Conservation (phyloP, 2,329 filamentous ascomycete genomes). For the Scedosporium dehoogii region DNA sequence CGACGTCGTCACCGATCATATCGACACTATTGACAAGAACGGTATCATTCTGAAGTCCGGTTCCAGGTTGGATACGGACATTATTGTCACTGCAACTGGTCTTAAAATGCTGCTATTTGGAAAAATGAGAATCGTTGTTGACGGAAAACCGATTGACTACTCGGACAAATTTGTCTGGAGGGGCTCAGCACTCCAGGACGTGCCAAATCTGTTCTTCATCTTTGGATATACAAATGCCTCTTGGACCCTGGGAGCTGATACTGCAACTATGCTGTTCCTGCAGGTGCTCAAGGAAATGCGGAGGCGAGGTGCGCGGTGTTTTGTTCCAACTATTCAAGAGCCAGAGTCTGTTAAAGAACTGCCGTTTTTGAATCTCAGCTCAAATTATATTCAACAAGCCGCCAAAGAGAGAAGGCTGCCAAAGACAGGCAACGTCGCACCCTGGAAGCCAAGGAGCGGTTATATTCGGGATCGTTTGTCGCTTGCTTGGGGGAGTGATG, state of each 20-base stretch:
- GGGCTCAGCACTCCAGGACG: slow-evolving; percentile 53
- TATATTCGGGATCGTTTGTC: not conserved
- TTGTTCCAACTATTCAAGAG: slow-evolving; percentile 29
- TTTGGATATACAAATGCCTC: slow-evolving; percentile 56
- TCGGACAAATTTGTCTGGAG: slow-evolving; percentile 50
- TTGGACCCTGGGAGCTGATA: slow-evolving; percentile 59
- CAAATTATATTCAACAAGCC: not conserved
- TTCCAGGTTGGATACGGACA: slow-evolving; percentile 12
- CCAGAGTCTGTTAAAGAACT: not conserved
- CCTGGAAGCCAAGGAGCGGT: not conserved
- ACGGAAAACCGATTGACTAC: slow-evolving; percentile 38
- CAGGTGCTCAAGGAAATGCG: slow-evolving; percentile 41
- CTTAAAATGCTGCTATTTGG: slow-evolving; percentile 50
- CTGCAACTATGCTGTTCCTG: slow-evolving; percentile 35
- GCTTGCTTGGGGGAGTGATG: no score
- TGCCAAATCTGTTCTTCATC: slow-evolving; percentile 53
- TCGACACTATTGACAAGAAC: slow-evolving; percentile 37
- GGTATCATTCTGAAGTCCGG: slow-evolving; percentile 39
- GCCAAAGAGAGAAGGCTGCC: not conserved
- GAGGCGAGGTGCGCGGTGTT: slow-evolving; percentile 27
- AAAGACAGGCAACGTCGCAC: not conserved
- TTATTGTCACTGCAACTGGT: slow-evolving; percentile 61
- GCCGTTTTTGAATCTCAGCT: not conserved
- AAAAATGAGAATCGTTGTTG: slow-evolving; percentile 40
- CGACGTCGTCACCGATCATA: slow-evolving; percentile 39